Evolutionary conservation across 2,329 filamentous ascomycete species (phyloP).

Genomic region (Colletotrichum eremochloae): DNA sequence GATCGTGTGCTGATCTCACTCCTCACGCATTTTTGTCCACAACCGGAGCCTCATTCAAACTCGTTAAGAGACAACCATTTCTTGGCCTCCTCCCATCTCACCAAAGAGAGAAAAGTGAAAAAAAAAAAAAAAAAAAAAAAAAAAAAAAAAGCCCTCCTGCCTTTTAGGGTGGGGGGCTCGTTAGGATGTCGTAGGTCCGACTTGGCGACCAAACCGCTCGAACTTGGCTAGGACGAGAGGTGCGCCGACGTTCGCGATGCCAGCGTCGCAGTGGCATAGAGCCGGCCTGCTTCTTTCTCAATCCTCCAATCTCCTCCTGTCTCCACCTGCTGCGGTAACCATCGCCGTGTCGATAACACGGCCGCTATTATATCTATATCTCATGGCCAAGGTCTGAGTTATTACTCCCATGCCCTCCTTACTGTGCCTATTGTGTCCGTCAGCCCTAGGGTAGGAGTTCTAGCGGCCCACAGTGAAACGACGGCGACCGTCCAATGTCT

Average conservation of each 20-base stretch:
- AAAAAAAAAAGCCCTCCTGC: too few species aligned
- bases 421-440: not conserved
- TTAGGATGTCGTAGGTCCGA: conserved; percentile 7
- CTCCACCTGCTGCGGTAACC: conserved; percentile 18
- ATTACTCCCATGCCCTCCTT: not conserved
- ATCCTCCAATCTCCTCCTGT: conserved; percentile 37
- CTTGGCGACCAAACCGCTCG: conserved; percentile 19
- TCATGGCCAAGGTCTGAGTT: conserved; percentile 4
- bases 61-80: conserved; percentile 3
- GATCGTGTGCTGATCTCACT: conserved; percentile 11
- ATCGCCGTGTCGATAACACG: conserved; percentile 1
- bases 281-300: conserved; percentile 13
- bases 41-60: conserved; percentile 14
- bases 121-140: too few species aligned
- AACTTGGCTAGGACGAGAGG: not conserved
- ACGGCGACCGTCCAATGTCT: conserved; percentile 11
- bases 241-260: conserved; percentile 1
- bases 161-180: not conserved
- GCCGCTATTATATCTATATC: not conserved
- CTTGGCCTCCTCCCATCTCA: not conserved
- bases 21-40: conserved; percentile 17
- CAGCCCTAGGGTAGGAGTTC: conserved; percentile 1
- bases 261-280: conserved; percentile 34
- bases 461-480: conserved; percentile 28
- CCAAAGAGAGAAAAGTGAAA: not conserved